phyloP scores from a whole-genome alignment of 2,329 filamentous ascomycete species.

The Hymenoscyphus fraxineus region DNA sequence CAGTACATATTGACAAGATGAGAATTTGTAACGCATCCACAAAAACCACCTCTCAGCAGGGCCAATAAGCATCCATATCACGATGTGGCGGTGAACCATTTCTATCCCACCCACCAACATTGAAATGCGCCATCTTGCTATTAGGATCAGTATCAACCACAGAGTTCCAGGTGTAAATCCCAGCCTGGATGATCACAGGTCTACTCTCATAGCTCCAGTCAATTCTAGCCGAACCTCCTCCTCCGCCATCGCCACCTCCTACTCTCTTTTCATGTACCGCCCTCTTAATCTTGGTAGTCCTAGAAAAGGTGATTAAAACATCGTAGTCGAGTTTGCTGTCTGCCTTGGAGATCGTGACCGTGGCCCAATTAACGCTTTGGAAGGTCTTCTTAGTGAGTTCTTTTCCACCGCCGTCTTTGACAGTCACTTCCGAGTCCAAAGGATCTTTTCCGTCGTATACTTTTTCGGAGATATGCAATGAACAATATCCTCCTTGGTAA shows the following conservation, averaged over 20 bases:
- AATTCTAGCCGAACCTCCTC: neutral
- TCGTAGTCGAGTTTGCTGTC: neutral
- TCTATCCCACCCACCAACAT: neutral
- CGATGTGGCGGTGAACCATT: neutral
- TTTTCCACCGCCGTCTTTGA: neutral
- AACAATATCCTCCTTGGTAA: neutral
- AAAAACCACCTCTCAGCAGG: neutral
- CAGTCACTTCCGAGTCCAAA: neutral
- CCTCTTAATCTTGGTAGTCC: neutral
- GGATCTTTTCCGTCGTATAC: neutral
- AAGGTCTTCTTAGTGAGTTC: no score
- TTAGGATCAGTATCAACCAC: neutral
- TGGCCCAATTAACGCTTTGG: neutral
- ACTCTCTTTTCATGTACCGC: neutral
- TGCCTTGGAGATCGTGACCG: neutral
- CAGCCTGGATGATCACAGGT: neutral
- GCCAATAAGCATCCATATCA: neutral
- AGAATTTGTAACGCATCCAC: no score
- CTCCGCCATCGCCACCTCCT: neutral
- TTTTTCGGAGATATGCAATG: neutral
- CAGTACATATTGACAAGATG: no score
- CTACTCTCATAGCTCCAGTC: neutral
- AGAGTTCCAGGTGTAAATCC: neutral
- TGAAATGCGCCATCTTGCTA: neutral
- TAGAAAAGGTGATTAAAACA: neutral